These are phyloP conservation scores for Raffaelea deltoideospora DNA, from an alignment of 2,329 filamentous ascomycete genomes.

Conservation along the genomic window DNA sequence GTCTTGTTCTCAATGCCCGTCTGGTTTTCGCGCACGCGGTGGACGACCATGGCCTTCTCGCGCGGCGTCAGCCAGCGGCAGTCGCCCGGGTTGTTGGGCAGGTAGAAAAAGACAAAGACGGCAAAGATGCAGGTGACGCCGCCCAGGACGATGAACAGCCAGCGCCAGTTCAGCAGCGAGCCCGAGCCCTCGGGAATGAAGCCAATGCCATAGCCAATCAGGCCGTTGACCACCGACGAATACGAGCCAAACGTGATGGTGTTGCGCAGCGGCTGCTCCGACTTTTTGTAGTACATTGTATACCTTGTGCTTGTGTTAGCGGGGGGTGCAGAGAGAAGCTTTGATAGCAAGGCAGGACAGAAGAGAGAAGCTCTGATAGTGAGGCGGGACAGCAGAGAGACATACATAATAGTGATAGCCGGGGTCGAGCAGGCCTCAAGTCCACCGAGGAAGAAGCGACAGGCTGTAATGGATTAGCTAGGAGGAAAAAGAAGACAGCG, in stretches of 20 bases:
- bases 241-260: constrained; percentile 13
- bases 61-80: constrained; percentile 39
- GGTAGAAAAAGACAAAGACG: constrained; percentile 34
- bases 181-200: constrained; percentile 25
- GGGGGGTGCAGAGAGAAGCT: not conserved
- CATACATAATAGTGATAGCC: constrained; percentile 10
- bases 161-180: constrained; percentile 26
- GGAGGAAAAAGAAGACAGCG: too few relatives aligned
- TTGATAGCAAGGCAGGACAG: not conserved
- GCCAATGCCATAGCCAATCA: constrained; percentile 36
- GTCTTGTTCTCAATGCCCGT: constrained; percentile 22
- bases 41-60: constrained; percentile 43
- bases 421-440: constrained; percentile 11
- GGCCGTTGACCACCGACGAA: constrained; percentile 13
- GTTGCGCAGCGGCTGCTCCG: constrained; percentile 14
- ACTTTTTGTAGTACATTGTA: constrained; percentile 12
- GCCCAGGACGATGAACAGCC: constrained; percentile 33
- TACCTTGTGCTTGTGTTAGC: too few relatives aligned
- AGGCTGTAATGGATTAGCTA: too few relatives aligned
- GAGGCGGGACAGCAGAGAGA: too few relatives aligned
- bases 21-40: constrained; percentile 37
- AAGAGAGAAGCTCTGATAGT: not conserved
- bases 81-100: constrained; percentile 50
- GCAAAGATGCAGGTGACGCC: constrained; percentile 35
- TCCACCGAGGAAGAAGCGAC: constrained; percentile 11